Base-by-base conservation (phyloP, 2,329 filamentous ascomycete genomes). In the Colletotrichum lupini region DNA sequence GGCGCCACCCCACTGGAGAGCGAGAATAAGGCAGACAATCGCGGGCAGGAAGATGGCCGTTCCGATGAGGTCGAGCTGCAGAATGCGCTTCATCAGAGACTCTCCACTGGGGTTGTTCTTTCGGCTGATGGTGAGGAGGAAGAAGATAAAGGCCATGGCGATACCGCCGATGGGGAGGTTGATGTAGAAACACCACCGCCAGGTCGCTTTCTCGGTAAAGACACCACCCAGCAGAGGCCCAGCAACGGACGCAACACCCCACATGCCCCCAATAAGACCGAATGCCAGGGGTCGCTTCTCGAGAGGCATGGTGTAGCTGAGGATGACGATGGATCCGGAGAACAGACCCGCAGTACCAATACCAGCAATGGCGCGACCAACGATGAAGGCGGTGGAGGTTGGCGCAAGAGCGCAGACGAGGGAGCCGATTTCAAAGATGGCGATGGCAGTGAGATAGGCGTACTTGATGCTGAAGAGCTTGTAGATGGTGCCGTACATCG, bases 1-100 rank as follows among this genome's bases (percentile, higher is more conserved):
- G 52, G 85, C 81, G 9, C 89, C 89, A 16, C 88, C 89, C 86
- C 87, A 91, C 76, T 91, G 86, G 49, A 91, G 81, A 8, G 88
- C 89, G 4, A 91, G 82, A 9, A 91, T 80, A 14, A 90, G 81
- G 75, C 85, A 87, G 73, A 90, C 78, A 58, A 90, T 83, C 49
- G 85, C 84, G 1, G 88, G 87, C 32, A 89, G 83, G 76, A 90
- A 84, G 71, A 89, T 80, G n/a, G 79, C 78, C 2, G 85, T 85
- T 32, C 89, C 88, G 11, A 98, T 46, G 28, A 88, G 78, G 76
- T 91, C 89, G 58, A 90, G 81, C 73, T 85, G 82, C 58, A 82
- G 77, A 35, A 89, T 61, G 14, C 86, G 83, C 42, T 78, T 68
- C 28, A 80, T 16, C 60, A 85, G 77, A 30, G 83, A 77, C 72